Conservation (phyloP, 345 rosid species). For the Citrus reticulata region DNA sequence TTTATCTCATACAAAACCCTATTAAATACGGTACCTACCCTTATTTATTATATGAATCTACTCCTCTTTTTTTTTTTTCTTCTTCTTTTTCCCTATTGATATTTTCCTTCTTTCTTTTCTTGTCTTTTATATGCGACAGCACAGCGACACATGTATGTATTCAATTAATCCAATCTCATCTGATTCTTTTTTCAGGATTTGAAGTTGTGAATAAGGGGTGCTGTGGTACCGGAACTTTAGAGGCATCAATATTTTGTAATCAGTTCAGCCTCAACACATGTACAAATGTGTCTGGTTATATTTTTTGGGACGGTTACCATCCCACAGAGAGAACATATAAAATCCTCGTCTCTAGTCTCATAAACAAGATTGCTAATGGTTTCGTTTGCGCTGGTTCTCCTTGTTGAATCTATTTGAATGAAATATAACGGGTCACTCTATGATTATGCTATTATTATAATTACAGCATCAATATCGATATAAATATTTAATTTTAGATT, state of each 20-base stretch:
- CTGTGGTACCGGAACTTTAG: conserved; percentile 19
- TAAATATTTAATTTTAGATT: no score
- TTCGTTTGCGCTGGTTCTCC: background rate
- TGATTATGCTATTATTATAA: no score
- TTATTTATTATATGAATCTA: no score
- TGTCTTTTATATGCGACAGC: no score
- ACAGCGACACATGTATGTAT: background rate
- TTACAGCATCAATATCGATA: no score
- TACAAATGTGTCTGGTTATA: conserved; percentile 10
- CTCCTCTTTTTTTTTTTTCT: background rate
- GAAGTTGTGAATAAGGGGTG: conserved; percentile 20
- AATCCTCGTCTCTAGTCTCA: background rate
- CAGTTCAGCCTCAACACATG: background rate
- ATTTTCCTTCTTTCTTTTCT: no score
- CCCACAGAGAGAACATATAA: conserved; percentile 19
- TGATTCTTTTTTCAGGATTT: conserved; percentile 12
- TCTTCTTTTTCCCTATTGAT: background rate
- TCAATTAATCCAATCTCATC: background rate
- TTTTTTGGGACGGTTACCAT: conserved; percentile 27
- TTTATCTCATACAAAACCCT: conserved; percentile 47
- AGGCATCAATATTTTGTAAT: conserved; percentile 7
- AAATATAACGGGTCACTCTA: background rate
- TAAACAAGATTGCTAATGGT: background rate
- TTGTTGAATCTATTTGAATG: background rate
- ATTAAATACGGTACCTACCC: conserved; percentile 41